A percentile compares a stretch with the other conserved stretches of the same genome.
Conservation (phyloP, 2,329 filamentous ascomycete species). For the Paecilomyces sp. region DNA sequence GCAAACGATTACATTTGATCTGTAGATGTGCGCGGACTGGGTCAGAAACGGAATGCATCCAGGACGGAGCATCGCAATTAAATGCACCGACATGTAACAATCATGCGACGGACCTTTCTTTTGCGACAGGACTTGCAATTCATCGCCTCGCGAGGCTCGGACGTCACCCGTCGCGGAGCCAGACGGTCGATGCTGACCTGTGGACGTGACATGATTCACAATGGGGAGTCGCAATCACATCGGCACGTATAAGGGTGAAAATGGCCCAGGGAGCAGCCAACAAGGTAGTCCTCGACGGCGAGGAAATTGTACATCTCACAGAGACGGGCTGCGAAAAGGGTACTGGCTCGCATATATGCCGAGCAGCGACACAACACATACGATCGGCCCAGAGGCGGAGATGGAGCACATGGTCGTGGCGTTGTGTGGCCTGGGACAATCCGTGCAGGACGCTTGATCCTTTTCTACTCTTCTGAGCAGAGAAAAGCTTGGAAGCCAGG, state of each 20-base stretch:
- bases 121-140: conserved; percentile 94
- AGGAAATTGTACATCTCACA: neutral
- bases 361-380: neutral
- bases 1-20: conserved; percentile 87
- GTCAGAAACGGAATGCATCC: neutral
- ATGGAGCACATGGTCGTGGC: conserved; percentile 1
- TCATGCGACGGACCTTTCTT: conserved; percentile 60
- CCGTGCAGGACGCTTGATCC: neutral
- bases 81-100: neutral
- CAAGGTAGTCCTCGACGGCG: neutral
- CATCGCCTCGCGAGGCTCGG: conserved; percentile 81
- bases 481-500: neutral
- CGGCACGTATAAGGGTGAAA: neutral
- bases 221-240: neutral
- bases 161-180: conserved; percentile 61
- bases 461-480: neutral
- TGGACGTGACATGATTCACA: conserved; percentile 56
- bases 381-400: neutral
- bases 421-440: neutral
- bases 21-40: conserved; percentile 30
- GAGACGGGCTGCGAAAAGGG: neutral
- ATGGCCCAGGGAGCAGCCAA: neutral
- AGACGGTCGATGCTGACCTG: conserved; percentile 77
- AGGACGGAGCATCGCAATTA: neutral
- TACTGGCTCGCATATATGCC: neutral